Evolutionary conservation across 2,329 filamentous ascomycete genomes (phyloP).

Genomic region (Neophaeococcomyces mojaviensis): DNA sequence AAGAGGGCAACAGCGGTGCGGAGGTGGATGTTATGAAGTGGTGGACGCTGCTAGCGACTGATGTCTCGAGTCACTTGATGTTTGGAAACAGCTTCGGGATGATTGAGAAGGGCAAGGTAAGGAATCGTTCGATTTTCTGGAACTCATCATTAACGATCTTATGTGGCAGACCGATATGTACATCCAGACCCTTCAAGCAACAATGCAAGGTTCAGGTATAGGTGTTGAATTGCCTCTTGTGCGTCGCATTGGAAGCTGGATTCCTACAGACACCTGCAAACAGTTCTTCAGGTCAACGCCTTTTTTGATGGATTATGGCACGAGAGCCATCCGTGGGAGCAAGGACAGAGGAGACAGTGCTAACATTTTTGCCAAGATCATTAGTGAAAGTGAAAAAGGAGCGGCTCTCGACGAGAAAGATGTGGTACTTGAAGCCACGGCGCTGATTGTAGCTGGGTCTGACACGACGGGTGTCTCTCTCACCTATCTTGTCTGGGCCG

Average conservation of each 20-base stretch:
- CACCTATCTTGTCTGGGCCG: conserved; percentile 9
- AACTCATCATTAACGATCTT: too few species aligned
- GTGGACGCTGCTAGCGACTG: conserved; percentile 47
- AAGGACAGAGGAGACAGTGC: neutral
- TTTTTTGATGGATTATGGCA: neutral
- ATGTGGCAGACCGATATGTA: neutral
- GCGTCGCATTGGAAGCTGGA: neutral
- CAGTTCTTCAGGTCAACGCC: neutral
- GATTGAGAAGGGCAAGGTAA: neutral
- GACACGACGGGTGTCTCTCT: conserved; percentile 32
- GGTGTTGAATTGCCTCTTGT: neutral
- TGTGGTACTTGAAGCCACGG: conserved; percentile 33
- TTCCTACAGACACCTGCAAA: neutral
- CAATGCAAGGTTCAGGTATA: neutral
- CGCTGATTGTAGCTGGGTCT: conserved; percentile 45
- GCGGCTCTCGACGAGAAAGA: conserved; percentile 22
- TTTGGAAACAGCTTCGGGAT: conserved; percentile 33
- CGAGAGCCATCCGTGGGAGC: neutral
- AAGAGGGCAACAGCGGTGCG: neutral
- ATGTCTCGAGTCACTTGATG: conserved; percentile 46
- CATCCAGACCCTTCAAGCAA: neutral
- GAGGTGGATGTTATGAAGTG: conserved; percentile 44
- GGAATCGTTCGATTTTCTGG: neutral
- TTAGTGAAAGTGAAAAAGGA: conserved; percentile 21
- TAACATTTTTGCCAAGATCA: conserved; percentile 2